phyloP scores from a whole-genome alignment of 176 grass and related monocot species.

The Dactylis glomerata region DNA sequence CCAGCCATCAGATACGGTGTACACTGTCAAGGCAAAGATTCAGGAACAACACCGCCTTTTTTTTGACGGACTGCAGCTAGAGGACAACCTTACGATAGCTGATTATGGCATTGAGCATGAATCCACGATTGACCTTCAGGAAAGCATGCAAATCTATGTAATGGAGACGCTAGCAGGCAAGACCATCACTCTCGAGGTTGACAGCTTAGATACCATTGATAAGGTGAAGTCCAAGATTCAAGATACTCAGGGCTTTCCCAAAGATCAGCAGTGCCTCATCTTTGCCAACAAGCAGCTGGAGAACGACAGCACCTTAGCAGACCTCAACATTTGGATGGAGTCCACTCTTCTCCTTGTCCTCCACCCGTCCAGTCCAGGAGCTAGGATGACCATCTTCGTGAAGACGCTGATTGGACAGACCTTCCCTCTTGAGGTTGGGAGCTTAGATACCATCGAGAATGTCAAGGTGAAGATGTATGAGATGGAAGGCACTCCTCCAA shows the following conservation, averaged over 20 bases:
- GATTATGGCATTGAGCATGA: too few relatives aligned
- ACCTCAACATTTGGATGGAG: background rate
- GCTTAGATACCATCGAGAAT: background rate
- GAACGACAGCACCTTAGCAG: background rate
- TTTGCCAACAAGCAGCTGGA: background rate
- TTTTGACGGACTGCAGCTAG: too few relatives aligned
- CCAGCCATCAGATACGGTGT: background rate
- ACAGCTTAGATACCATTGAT: too few relatives aligned
- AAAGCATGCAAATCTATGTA: too few relatives aligned
- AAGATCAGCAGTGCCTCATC: background rate
- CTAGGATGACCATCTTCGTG: background rate
- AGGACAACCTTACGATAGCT: background rate
- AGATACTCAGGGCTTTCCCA: background rate
- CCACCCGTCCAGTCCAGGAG: background rate
- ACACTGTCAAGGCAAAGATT: too few relatives aligned
- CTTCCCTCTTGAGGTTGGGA: background rate
- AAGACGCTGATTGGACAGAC: background rate
- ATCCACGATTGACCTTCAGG: too few relatives aligned
- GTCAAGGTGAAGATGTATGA: too few relatives aligned
- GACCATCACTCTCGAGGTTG: too few relatives aligned
- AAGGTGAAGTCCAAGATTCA: background rate
- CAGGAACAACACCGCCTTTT: too few relatives aligned
- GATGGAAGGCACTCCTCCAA: too few relatives aligned
- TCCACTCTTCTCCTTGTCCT: background rate
- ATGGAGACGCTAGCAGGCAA: too few relatives aligned